A percentile compares a stretch with the other conserved stretches of the same genome.
Conservation (phyloP, 2,329 filamentous ascomycete species). For the Xylaria sp. region DNA sequence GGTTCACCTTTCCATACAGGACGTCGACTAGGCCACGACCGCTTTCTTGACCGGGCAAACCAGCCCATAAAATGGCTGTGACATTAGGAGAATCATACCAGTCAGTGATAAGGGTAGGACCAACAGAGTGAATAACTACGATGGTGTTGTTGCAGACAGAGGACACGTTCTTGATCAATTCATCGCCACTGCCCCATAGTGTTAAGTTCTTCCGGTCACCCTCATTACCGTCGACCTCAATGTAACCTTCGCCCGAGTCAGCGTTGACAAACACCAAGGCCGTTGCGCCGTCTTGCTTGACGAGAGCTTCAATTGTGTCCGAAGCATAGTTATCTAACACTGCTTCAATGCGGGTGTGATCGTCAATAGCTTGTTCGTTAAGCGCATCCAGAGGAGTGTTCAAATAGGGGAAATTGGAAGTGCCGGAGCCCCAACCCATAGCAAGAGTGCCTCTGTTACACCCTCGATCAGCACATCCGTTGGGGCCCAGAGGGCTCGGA, state of each 20-base stretch:
- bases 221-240: slow-evolving; percentile 78
- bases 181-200: slow-evolving; percentile 82
- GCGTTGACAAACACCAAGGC: slow-evolving; percentile 91
- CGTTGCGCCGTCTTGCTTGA: slow-evolving; percentile 67
- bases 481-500: slow-evolving; percentile 74
- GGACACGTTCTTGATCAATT: slow-evolving; percentile 80
- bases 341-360: slow-evolving; percentile 67
- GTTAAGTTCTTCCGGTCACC: slow-evolving; percentile 95
- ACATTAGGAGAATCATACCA: slow-evolving; percentile 80
- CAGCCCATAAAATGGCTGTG: slow-evolving; percentile 83
- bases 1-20: slow-evolving; percentile 82
- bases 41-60: slow-evolving; percentile 81
- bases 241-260: slow-evolving; percentile 84
- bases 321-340: slow-evolving; percentile 69
- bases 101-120: slow-evolving; percentile 76
- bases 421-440: slow-evolving; percentile 82
- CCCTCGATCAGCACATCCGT: slow-evolving; percentile 74
- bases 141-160: slow-evolving; percentile 84
- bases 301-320: slow-evolving; percentile 64
- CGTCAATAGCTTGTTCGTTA: slow-evolving; percentile 64
- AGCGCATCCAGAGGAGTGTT: slow-evolving; percentile 76
- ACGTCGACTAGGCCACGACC: slow-evolving; percentile 81
- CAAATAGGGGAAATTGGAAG: slow-evolving; percentile 75
- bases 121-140: slow-evolving; percentile 86
- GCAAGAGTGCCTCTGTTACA: slow-evolving; percentile 67